Base-by-base conservation (phyloP, 2,329 filamentous ascomycete species). In the Ambrosiella beaveri region DNA sequence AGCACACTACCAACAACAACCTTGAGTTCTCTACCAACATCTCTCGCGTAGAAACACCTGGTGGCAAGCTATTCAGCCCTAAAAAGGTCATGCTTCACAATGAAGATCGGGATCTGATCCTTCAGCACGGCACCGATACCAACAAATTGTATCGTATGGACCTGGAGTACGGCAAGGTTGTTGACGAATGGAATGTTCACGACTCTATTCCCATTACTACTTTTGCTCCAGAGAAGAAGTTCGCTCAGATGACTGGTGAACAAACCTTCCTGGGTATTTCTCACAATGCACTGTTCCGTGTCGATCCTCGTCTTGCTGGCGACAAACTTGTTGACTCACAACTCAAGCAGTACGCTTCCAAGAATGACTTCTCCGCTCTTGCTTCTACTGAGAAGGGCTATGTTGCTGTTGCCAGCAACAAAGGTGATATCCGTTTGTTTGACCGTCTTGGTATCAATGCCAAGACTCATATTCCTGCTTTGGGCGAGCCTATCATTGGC, bases 161-260 rank as follows among this genome's bases (percentile, higher is more conserved):
- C 71, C 77, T 98, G 50, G 91, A 98, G 69, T 94, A 94, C 64
- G 93, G 93, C 64, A 97, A 96, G 73, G 87, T 98, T 40, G 89
- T 97, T 1, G 93, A 98, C 66, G 93, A 98, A 70, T 98, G 93
- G 93, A 95, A 95, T 65, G 80, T 98, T 12, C 91, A 98, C 67
- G 91, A 98, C 62, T 88, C 97, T 67, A 96, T 98, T 58, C 85
- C 88, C 0, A 87, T 97, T 61, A 82, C 87, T 57, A 93, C 84
- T 8, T 97, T 97, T 70, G 88, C 88, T 0, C 93, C 93, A 0
- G 90, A 96, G 70, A 95, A 85, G 78, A 98, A 98, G 80, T 98
- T 96, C 66, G 84, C 93, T 1, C 93, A 98, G 73, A 95, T 95
- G 85, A 96, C 89, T 0, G 82, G 84, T 61, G 89, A 95, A 67